Evolutionary conservation across 805 yeast genomes (phyloP), one percentile per base, ranked within the genome.

Genomic region (Candida bentonensis): DNA sequence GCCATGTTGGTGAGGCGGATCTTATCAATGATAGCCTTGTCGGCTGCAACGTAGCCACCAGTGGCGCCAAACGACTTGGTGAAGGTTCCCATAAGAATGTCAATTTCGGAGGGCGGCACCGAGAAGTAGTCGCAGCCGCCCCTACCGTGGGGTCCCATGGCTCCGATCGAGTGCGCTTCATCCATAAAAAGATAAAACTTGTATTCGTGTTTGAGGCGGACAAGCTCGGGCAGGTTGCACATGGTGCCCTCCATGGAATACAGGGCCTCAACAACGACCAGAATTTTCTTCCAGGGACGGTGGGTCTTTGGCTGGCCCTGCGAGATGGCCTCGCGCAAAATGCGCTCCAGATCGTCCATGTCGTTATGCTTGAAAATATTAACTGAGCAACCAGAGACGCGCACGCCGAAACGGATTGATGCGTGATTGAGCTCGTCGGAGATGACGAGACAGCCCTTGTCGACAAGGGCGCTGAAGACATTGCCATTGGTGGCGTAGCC

Each of bases 41-140:
- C 70, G 40, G 82, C 94, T n/a, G 95, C 89, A 50, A 92, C 68
- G 60, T 92, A 92, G 41, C 98, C 99, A 58, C 99, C 99, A 36
- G 97, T 86, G 15, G 98, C 97, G 60, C 99, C 98, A 62, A 92
- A 92, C 1, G 96, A 85, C 65, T 92, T 92, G 43, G 98, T 94
- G 46, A 92, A 74, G 4, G 99, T 92, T 42, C 99, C 99, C 99
- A 92, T 92, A 52, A 92, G 65, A 49, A 92, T 67, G 64, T 92
- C 99, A 46, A 92, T 69, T 39, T 75, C 75, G 11, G 65, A 60
- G 34, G 97, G 89, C 51, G 78, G 73, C 42, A 92, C 75, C 44
- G 80, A 81, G 61, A 83, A 92, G 65, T 85, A 84, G 58, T 92
- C 97, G 67, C 96, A 88, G 28, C 92, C 82, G 58, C 99, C 99